Evolutionary conservation across 2,329 filamentous ascomycete genomes (phyloP).

Genomic region (Pyricularia pennisetigena): DNA sequence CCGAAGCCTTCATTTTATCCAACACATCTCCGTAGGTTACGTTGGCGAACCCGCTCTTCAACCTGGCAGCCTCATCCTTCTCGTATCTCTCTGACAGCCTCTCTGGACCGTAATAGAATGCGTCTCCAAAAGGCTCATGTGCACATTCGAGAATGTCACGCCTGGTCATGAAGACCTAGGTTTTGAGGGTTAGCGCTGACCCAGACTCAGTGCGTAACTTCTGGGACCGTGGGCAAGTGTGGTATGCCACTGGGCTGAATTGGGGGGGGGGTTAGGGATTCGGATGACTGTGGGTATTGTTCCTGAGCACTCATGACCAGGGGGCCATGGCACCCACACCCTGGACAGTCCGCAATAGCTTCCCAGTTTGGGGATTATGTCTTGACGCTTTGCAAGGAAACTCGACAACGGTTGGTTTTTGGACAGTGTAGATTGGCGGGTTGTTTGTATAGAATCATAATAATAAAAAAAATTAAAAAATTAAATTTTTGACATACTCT

Average conservation of each 20-base stretch:
- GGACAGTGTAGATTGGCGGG: not conserved
- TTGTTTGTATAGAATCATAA: not conserved
- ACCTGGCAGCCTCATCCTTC: conserved; percentile 46
- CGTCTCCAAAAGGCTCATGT: conserved; percentile 95
- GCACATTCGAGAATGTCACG: conserved; percentile 70
- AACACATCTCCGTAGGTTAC: conserved; percentile 72
- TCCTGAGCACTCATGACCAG: not conserved
- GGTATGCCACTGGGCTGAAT: not conserved
- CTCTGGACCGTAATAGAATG: conserved; percentile 93
- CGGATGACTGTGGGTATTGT: not conserved
- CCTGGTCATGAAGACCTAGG: conserved; percentile 91
- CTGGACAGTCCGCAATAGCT: not conserved
- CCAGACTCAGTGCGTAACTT: not conserved
- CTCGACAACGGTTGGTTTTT: not conserved
- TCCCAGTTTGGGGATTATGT: not conserved
- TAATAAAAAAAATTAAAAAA: not conserved
- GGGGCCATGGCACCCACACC: not conserved
- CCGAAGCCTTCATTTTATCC: conserved; percentile 29
- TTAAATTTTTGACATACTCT: conserved; percentile 46
- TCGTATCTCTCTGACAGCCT: conserved; percentile 71
- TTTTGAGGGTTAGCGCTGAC: not conserved
- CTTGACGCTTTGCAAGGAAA: not conserved
- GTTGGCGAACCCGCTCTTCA: conserved; percentile 54
- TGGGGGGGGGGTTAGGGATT: not conserved
- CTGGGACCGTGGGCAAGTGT: not conserved